phyloP scores from a whole-genome alignment of 139 green algal species.

The Chlamydomonas sp. region DNA sequence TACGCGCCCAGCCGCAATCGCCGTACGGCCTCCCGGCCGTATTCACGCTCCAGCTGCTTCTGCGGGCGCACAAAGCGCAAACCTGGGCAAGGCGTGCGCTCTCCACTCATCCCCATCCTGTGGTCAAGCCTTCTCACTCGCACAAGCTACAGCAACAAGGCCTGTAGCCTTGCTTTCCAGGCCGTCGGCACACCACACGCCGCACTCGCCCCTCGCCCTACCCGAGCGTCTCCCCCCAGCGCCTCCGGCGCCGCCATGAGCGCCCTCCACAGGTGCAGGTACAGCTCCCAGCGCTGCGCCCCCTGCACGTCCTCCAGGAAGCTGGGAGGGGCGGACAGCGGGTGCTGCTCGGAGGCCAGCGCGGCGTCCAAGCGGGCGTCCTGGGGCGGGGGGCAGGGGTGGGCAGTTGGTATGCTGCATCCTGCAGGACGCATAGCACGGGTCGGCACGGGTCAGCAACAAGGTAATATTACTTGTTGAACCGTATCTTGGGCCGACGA shows the following conservation, averaged over 20 bases:
- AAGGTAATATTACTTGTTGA: no score
- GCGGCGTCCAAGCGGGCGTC: no score
- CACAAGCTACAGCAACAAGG: no score
- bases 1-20: constrained; percentile 13
- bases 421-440: background rate
- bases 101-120: no score
- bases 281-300: constrained; percentile 1
- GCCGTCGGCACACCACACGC: no score
- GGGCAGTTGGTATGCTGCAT: no score
- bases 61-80: background rate
- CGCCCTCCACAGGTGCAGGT: constrained; percentile 18
- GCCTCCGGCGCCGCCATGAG: background rate
- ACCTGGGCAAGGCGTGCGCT: background rate
- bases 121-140: no score
- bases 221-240: background rate
- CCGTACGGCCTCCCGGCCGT: background rate
- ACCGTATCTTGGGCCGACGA: no score
- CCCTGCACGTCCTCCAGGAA: background rate
- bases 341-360: background rate
- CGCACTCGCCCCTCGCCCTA: background rate
- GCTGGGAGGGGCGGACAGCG: background rate
- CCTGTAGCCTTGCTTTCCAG: background rate
- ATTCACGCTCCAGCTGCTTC: background rate
- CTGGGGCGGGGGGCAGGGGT: no score
- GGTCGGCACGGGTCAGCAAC: no score